Evolutionary conservation across 1,284 basidiomycete species (phyloP).

Genomic region (Cutaneotrichosporon arboriforme): DNA sequence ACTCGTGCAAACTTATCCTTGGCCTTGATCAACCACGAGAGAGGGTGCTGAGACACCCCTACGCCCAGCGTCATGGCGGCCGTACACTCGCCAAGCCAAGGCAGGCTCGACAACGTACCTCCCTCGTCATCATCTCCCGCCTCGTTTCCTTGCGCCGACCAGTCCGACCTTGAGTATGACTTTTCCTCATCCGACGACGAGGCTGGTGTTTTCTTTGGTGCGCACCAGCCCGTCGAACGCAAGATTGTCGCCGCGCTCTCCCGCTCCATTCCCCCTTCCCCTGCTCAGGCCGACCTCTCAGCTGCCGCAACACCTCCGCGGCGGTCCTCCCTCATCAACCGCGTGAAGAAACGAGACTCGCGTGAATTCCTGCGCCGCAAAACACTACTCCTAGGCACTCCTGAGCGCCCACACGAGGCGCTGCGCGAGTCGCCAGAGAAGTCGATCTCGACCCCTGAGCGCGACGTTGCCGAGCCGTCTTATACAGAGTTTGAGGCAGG

Average conservation of each 20-base stretch:
- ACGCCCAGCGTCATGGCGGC: too few species aligned
- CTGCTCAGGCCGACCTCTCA: background rate
- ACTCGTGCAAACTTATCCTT: too few species aligned
- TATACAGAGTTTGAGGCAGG: background rate
- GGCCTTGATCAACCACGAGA: too few species aligned
- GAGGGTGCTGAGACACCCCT: too few species aligned
- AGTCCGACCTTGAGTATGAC: slow-evolving; percentile 4
- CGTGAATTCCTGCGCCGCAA: slow-evolving; percentile 32
- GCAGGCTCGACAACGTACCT: too few species aligned
- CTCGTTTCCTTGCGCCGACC: background rate
- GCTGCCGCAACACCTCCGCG: background rate
- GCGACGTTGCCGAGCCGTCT: slow-evolving; percentile 1
- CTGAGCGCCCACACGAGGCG: slow-evolving; percentile 9
- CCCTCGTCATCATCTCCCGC: too few species aligned
- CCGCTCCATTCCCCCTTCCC: slow-evolving; percentile 6
- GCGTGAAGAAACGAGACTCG: slow-evolving; percentile 30
- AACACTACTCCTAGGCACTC: slow-evolving; percentile 24
- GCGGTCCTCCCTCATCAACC: slow-evolving; percentile 4
- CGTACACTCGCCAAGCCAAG: too few species aligned
- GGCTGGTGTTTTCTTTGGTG: slow-evolving; percentile 34
- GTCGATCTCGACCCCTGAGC: background rate
- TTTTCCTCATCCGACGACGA: slow-evolving; percentile 26
- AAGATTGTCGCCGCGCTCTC: slow-evolving; percentile 26
- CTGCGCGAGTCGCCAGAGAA: slow-evolving; percentile 14
- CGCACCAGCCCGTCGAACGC: slow-evolving; percentile 22